A percentile compares a stretch with the other conserved stretches of the same genome.
Conservation (phyloP, 768 basidiomycete species). For the Trametes coccinea region DNA sequence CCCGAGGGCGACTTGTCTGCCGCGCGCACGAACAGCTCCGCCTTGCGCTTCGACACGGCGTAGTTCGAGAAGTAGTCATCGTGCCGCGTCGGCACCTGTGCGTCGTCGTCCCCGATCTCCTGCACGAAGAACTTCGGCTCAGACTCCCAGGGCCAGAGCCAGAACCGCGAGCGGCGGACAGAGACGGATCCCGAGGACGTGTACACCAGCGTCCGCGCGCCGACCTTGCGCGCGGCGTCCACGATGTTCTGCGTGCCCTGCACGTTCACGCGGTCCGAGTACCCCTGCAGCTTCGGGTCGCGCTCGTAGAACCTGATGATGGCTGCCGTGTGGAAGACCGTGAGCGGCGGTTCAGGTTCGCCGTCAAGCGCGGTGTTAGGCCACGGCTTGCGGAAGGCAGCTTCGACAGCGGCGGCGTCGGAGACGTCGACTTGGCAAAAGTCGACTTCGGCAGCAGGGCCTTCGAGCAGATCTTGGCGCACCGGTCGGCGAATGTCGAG, state of each 20-base stretch:
- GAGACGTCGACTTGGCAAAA: conserved; percentile 64
- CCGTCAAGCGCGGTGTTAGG: conserved; percentile 31
- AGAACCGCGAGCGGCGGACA: conserved; percentile 57
- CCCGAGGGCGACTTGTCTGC: conserved; percentile 40
- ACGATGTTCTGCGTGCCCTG: conserved; percentile 68
- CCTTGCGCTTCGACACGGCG: conserved; percentile 61
- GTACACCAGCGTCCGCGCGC: conserved; percentile 61
- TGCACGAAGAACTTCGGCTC: conserved; percentile 61
- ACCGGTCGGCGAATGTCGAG: conserved; percentile 66
- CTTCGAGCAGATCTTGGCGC: conserved; percentile 55
- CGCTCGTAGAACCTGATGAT: conserved; percentile 80
- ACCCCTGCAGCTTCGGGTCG: conserved; percentile 46
- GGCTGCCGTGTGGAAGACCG: conserved; percentile 77
- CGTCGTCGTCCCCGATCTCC: conserved; percentile 63
- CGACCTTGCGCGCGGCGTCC: conserved; percentile 52
- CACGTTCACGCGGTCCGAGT: conserved; percentile 65
- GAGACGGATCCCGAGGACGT: conserved; percentile 73
- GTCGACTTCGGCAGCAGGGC: conserved; percentile 50
- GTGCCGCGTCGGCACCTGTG: conserved; percentile 50
- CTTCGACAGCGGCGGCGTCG: conserved; percentile 50
- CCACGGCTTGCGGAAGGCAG: conserved; percentile 70
- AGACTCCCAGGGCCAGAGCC: conserved; percentile 76
- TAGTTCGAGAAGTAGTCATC: conserved; percentile 78
- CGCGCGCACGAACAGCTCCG: conserved; percentile 50
- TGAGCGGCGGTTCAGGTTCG: conserved; percentile 42